phyloP scores from a whole-genome alignment of 768 basidiomycete species.

The Suillus decipiens region DNA sequence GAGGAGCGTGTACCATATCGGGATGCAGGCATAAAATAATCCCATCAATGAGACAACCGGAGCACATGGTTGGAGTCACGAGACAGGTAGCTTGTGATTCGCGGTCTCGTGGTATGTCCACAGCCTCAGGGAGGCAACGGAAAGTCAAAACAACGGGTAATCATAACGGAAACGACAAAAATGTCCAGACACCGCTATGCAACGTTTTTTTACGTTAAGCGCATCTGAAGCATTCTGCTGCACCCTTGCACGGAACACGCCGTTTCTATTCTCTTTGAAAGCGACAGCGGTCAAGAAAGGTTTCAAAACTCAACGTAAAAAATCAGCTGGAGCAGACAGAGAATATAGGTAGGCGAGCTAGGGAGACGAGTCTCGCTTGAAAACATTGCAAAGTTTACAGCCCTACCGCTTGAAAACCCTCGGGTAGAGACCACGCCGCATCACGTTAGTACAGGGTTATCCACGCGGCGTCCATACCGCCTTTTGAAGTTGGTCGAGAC shows the following conservation, averaged over 20 bases:
- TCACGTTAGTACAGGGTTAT: not conserved
- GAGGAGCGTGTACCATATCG: conserved; percentile 8
- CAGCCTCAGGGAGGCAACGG: not conserved
- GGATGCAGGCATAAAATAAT: conserved; percentile 3
- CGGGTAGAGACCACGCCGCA: not conserved
- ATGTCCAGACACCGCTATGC: not conserved
- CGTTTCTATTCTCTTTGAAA: not conserved
- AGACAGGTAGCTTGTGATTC: not conserved
- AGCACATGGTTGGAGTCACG: conserved; percentile 14
- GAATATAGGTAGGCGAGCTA: not conserved
- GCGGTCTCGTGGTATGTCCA: not conserved
- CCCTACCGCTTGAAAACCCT: not conserved
- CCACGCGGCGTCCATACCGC: not conserved
- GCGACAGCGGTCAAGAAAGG: not conserved
- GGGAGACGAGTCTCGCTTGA: not conserved
- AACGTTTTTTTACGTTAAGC: not conserved
- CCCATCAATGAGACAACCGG: conserved; percentile 7
- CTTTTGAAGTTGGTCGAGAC: too few species aligned
- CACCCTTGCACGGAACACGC: not conserved
- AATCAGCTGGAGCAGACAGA: not conserved
- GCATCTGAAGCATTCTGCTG: conserved; percentile 6
- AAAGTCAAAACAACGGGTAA: not conserved
- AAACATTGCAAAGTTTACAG: not conserved
- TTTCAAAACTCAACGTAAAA: not conserved
- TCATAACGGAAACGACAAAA: not conserved